Base-by-base conservation (phyloP, 768 basidiomycete genomes). In the Inosperma sp. region DNA sequence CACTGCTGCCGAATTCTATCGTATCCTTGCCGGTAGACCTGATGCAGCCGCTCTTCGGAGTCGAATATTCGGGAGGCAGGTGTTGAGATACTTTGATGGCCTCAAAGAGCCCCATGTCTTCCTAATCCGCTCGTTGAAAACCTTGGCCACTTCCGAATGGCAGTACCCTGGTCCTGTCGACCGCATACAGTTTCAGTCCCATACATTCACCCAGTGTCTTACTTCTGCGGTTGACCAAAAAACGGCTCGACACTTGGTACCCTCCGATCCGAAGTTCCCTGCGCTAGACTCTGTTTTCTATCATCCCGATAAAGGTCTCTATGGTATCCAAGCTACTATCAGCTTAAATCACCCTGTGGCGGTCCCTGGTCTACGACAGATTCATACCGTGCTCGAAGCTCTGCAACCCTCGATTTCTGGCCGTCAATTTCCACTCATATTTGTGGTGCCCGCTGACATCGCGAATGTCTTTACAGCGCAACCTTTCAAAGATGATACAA, bases 271-370 rank as follows among this genome's bases (percentile, higher is more conserved):
- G 25, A 22, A 48, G 25, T 48, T 13, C 26, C 10, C 46, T 19
- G 46, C 46, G 25, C 22, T 48, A 14, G 31, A 48, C 26, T 48
- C 46, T 30, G n/a, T 48, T 37, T n/a, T 48, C 31, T 48, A 48
- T 48, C 12, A 10, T 16, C 34, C 46, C 22, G 46, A 37, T 13
- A 12, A 14, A 13, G 46, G 33, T 36, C 36, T 48, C 14, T 4
- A 19, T 37, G 3, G 21, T 16, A 48, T 21, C 33, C 47, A 23
- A 27, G 47, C 19, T 33, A 48, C 22, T 48, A 26, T 35, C 13
- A 4, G 36, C 33, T 33, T 7, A 19, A 6, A 23, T 4, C 46
- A 37, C 36, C 47, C 47, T 48, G 34, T 48, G 47, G 47, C 21
- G 19, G 47, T 48, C n/a, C 9, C 27, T 27, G 42, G 31, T 25